Evolutionary conservation across 108 stramenopile genomes (phyloP).

Genomic region (Skeletonema marinoi): DNA sequence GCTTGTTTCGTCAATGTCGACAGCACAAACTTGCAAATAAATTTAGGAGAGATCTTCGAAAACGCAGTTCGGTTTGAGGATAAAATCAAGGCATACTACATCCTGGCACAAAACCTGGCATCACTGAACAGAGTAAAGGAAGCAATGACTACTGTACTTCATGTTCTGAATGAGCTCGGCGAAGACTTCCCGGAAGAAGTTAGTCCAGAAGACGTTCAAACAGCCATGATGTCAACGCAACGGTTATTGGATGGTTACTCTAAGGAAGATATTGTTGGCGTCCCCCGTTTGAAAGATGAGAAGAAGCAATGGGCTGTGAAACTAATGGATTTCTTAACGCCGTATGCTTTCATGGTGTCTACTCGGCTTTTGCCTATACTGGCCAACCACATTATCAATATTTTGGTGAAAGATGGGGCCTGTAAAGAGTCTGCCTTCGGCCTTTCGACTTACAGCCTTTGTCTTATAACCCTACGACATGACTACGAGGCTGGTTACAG

Average conservation of each 20-base stretch:
- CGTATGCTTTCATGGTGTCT: not conserved
- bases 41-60: not conserved
- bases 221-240: not conserved
- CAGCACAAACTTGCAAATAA: not conserved
- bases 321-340: not conserved
- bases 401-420: not conserved
- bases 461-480: not conserved
- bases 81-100: constrained; percentile 28
- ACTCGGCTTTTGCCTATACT: not conserved
- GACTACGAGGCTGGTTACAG: not conserved
- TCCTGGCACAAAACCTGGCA: not conserved
- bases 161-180: constrained; percentile 9
- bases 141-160: not conserved
- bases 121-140: not conserved
- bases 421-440: not conserved
- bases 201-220: not conserved
- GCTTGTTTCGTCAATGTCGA: constrained; percentile 12
- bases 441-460: not conserved
- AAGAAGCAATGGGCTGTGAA: not conserved
- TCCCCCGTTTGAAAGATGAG: constrained; percentile 1
- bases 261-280: not conserved
- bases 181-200: constrained; percentile 2
- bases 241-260: not conserved
- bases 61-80: constrained; percentile 13
- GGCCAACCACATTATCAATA: not conserved